Evolutionary conservation across 2,329 filamentous ascomycete genomes (phyloP).

Genomic region (Phialophora macrospora): DNA sequence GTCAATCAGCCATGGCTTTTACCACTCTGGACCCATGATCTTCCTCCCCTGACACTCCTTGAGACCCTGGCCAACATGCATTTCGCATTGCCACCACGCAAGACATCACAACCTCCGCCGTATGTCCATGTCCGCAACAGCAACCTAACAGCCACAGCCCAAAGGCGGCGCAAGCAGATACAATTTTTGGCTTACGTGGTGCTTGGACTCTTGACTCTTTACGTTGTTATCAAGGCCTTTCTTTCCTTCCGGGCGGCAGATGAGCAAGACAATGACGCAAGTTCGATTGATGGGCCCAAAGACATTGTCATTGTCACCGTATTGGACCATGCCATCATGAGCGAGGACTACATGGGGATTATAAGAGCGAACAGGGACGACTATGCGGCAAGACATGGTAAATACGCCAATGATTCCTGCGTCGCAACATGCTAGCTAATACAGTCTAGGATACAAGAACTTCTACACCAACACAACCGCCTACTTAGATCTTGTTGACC

Average conservation of each 20-base stretch:
- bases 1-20: neutral
- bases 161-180: constrained; percentile 64
- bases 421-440: constrained; percentile 4
- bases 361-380: constrained; percentile 81
- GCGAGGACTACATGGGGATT: constrained; percentile 69
- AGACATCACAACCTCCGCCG: constrained; percentile 75
- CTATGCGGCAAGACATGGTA: constrained; percentile 88
- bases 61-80: constrained; percentile 67
- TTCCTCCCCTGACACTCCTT: neutral
- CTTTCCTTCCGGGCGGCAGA: constrained; percentile 43
- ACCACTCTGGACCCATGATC: neutral
- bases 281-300: constrained; percentile 52
- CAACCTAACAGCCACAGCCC: constrained; percentile 41
- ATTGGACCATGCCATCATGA: constrained; percentile 70
- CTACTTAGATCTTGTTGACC: constrained; percentile 47
- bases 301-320: constrained; percentile 81
- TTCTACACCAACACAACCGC: constrained; percentile 76
- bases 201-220: constrained; percentile 60
- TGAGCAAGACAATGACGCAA: constrained; percentile 41
- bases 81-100: constrained; percentile 85
- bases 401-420: constrained; percentile 37
- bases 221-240: constrained; percentile 64
- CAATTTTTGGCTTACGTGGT: constrained; percentile 63
- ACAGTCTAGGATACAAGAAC: constrained; percentile 73
- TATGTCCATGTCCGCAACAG: constrained; percentile 66